Evolutionary conservation across 2,329 filamentous ascomycete species (phyloP), one percentile per base, ranked within the genome.

Genomic region (Didymella keratinophila): DNA sequence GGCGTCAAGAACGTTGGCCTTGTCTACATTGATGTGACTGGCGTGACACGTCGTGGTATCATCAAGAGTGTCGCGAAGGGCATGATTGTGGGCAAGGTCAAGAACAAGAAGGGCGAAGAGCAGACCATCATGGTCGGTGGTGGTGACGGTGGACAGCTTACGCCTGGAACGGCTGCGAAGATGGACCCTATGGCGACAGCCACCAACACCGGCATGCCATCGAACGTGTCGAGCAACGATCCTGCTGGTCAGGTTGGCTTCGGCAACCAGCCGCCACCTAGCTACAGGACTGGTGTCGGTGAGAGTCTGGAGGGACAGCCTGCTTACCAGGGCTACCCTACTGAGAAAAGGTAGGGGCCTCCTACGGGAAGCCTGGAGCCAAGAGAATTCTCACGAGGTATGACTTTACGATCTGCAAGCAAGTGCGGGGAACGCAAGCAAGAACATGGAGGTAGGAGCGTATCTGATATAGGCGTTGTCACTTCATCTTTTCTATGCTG

Each of bases 1-100:
- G 94, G 93, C 23, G 88, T 97, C 70, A 97, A 95, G 83, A 99
- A 98, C 66, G 95, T 98, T 8, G 95, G 93, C 6, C 83, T 99
- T 27, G 95, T 99, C 30, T 99, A 99, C 74, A 97, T 99, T 60
- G 95, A 99, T 69, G 94, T 96, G 1, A 90, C 93, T 0, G 95
- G 95, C 34, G 95, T 99, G 1, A 96, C 91, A 54, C 85, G 95
- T 41, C 87, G 89, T 61, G 95, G 95, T 0, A 87, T 99, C 42
- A 86, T 99, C 73, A 99, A 97, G 82, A 92, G 90, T 41, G 95
- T 98, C 1, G 95, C 93, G 20, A 97, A 96, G 81, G 76, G 95
- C 39, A 98, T 99, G 95, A 89, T 96, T 0, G 88, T 96, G 5
- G 92, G 92, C 34, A 88, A 87, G 64, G 91, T 94, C 47, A 88